Conservation (phyloP, 345 rosid species). For the Trapa incisa region DNA sequence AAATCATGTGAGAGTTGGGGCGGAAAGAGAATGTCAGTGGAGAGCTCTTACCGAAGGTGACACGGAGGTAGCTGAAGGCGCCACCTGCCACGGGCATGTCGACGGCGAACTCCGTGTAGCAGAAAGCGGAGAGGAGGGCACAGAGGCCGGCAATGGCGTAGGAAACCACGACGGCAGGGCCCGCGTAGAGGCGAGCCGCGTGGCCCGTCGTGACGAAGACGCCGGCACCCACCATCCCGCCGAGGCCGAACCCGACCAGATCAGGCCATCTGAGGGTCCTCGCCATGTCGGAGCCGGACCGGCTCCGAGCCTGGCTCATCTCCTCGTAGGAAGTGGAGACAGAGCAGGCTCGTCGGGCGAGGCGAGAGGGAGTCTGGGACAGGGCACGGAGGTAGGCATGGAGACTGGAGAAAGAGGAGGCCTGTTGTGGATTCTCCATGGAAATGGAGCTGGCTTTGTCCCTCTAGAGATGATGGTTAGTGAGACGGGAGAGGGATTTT, state of each 20-base stretch:
- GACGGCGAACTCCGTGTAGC: slow-evolving; percentile 97
- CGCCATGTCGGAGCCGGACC: slow-evolving; percentile 58
- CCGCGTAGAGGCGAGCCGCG: slow-evolving; percentile 50
- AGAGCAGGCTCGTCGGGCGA: slow-evolving; percentile 52
- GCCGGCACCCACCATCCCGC: slow-evolving; percentile 98
- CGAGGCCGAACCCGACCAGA: slow-evolving; percentile 75
- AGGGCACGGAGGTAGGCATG: slow-evolving; percentile 52
- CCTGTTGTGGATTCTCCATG: slow-evolving; percentile 4
- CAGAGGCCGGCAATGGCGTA: slow-evolving; percentile 96
- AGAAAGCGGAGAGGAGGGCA: slow-evolving; percentile 89
- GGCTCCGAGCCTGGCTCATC: slow-evolving; percentile 42
- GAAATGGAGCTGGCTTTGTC: slow-evolving; percentile 2
- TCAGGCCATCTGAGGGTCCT: slow-evolving; percentile 73
- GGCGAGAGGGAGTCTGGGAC: slow-evolving; percentile 51
- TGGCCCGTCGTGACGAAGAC: slow-evolving; percentile 73
- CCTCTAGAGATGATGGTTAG: not conserved
- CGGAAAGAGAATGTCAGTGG: not conserved
- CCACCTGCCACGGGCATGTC: slow-evolving; percentile 98
- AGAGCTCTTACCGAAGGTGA: slow-evolving; percentile 51
- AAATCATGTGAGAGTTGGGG: not conserved
- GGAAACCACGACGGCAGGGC: slow-evolving; percentile 70
- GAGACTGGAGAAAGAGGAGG: slow-evolving; percentile 54
- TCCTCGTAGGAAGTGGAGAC: slow-evolving; percentile 66
- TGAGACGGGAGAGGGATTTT: not conserved
- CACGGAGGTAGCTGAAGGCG: slow-evolving; percentile 84